Conservation (phyloP, 2,329 filamentous ascomycete genomes). For the Sporothrix brunneoviolacea region DNA sequence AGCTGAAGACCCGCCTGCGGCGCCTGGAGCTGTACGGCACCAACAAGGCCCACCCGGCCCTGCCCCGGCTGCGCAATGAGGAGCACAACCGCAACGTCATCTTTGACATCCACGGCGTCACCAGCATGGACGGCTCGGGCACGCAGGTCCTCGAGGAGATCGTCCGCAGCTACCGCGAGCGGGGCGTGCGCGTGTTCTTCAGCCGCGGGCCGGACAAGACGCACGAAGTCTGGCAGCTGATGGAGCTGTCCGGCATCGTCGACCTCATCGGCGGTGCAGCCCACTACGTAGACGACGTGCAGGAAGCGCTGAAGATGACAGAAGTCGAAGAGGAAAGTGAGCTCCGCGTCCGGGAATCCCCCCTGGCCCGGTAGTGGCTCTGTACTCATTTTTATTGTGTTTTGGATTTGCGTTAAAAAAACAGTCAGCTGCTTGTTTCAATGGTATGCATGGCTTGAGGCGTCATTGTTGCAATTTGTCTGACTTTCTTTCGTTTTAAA, state of each 20-base stretch:
- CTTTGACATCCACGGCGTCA: slow-evolving; percentile 97
- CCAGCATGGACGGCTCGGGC: slow-evolving; percentile 85
- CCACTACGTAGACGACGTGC: slow-evolving; percentile 76
- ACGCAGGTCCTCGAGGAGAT: slow-evolving; percentile 90
- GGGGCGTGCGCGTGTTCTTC: slow-evolving; percentile 73
- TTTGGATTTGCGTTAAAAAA: background rate
- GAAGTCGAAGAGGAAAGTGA: slow-evolving; percentile 55
- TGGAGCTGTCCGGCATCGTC: slow-evolving; percentile 77
- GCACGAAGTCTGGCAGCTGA: slow-evolving; percentile 61
- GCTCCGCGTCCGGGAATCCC: slow-evolving; percentile 8
- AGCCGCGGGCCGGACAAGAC: slow-evolving; percentile 45
- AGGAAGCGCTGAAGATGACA: slow-evolving; percentile 74
- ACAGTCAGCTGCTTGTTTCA: too few species aligned
- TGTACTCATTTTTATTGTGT: background rate
- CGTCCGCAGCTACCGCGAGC: slow-evolving; percentile 68
- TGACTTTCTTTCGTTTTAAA: background rate
- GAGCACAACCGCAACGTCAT: slow-evolving; percentile 88
- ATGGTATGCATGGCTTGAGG: too few species aligned
- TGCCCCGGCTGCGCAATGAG: slow-evolving; percentile 69
- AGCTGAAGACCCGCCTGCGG: slow-evolving; percentile 75
- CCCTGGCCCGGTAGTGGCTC: background rate
- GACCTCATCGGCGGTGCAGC: slow-evolving; percentile 69
- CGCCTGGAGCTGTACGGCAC: slow-evolving; percentile 90
- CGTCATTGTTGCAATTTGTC: too few species aligned
- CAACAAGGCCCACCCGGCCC: slow-evolving; percentile 71